Conservation (phyloP, 495 filamentous ascomycete species). For the Niebla homalea region DNA sequence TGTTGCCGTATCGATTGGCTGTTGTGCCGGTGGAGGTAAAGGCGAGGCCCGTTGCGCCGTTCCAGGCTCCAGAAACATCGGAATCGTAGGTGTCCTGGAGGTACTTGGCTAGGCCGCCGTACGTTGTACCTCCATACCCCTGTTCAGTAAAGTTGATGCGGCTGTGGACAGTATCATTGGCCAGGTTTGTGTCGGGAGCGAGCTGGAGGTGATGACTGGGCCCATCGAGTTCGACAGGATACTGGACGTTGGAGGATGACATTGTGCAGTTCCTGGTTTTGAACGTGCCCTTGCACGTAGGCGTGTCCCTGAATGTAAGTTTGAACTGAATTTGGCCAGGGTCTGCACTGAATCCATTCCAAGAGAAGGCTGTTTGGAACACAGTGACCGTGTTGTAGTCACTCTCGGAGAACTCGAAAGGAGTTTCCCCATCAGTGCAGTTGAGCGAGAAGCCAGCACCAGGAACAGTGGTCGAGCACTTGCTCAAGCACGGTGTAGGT, state of each 20-base stretch:
- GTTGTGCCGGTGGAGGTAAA: not conserved
- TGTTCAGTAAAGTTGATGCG: not conserved
- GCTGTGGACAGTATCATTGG: not conserved
- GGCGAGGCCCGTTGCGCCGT: not conserved
- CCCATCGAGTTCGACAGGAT: not conserved
- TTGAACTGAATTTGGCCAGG: not conserved
- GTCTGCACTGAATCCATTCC: not conserved
- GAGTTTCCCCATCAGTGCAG: slow-evolving; percentile 1
- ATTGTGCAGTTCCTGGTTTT: not conserved
- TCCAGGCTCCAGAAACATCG: not conserved
- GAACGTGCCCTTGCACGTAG: not conserved
- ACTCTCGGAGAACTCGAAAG: not conserved
- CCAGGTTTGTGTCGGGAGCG: not conserved
- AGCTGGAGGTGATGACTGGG: not conserved
- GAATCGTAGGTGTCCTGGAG: not conserved
- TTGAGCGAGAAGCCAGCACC: slow-evolving; percentile 7
- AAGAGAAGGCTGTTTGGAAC: not conserved
- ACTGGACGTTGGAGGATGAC: not conserved
- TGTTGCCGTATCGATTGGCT: not conserved
- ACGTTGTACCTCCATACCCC: not conserved
- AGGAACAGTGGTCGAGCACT: slow-evolving; percentile 1
- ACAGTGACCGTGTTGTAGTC: not conserved
- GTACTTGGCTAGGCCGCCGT: not conserved
- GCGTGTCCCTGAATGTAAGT: not conserved
- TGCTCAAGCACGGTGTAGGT: slow-evolving; percentile 3